A percentile compares a stretch with the other conserved stretches of the same genome.
Conservation (phyloP, 1,284 basidiomycete genomes). For the Cutaneotrichosporon sp. region DNA sequence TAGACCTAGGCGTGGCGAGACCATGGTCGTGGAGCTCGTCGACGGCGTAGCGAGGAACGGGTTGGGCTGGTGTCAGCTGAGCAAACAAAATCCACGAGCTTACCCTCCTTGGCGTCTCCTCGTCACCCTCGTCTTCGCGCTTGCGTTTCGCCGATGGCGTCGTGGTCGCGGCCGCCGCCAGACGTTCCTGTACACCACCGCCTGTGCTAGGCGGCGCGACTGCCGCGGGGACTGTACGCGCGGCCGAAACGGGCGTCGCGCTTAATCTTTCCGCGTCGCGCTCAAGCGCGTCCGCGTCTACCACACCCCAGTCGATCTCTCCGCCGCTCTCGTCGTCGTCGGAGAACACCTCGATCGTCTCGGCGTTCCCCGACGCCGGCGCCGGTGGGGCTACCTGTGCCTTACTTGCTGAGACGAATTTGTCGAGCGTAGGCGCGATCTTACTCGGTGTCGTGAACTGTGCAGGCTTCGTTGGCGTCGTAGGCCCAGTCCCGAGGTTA, state of each 20-base stretch:
- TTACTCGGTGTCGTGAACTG: no score
- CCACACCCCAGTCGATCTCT: constrained; percentile 35
- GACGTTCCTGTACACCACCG: constrained; percentile 1
- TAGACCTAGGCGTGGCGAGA: not conserved
- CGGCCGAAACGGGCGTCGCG: not conserved
- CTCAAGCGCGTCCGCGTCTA: constrained; percentile 37
- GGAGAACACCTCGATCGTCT: not conserved
- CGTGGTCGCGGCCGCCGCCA: not conserved
- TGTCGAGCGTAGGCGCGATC: no score
- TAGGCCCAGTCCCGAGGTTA: no score
- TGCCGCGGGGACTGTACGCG: not conserved
- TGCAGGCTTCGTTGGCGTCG: no score
- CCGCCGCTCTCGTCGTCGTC: constrained; percentile 3
- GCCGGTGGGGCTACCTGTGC: not conserved
- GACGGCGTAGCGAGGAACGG: constrained; percentile 12
- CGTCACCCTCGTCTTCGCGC: constrained; percentile 3
- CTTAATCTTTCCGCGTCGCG: constrained; percentile 20
- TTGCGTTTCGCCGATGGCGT: constrained; percentile 4
- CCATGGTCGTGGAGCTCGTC: not conserved
- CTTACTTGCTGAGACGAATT: not conserved
- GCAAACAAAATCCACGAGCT: not conserved
- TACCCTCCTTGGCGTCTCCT: constrained; percentile 1
- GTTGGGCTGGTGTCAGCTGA: not conserved
- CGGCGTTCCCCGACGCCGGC: not conserved
- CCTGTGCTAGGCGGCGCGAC: not conserved